Evolutionary conservation across 257 asterid genomes (phyloP), one percentile per base, ranked within the genome.

Genomic region (Capsicum pubescens): DNA sequence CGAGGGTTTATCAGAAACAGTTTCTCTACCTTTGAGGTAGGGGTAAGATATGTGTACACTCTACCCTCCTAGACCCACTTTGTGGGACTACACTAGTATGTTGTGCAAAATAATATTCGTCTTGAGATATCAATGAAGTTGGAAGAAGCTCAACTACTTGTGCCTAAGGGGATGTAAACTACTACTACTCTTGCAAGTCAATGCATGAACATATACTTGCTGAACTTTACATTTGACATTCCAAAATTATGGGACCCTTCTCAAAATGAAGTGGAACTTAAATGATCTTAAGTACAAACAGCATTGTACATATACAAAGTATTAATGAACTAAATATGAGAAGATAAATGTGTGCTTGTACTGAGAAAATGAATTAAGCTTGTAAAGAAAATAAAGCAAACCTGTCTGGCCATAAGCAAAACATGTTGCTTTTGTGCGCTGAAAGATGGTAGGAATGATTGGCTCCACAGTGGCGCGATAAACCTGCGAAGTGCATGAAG

Each of bases 331-430:
- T 16, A 70, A 16, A 44, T 44, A 35, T 42, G 79, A 42, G 57
- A 44, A 44, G 26, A 44, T 44, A 26, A 52, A 76, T 76, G 81
- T 15, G 21, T 52, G 44, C 81, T 76, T 52, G 3, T 76, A 76
- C 63, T 14, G 39, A 54, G 46, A 76, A 52, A 76, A 76, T 52
- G 7, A 76, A 26, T 76, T 17, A 26, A 54, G 14, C 81, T 13
- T 15, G 16, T 17, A 32, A 46, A 9, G 63, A 76, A 7, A 76
- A 76, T 76, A 76, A 21, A 15, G 46, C 88, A 68, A 83, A 97
- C 99, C 99, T 91, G 99, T 97, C 87, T 97, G 99, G 84, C 99
- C 99, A 90, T 97, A 97, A 72, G 99, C 99, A 87, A 97, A 97
- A 83, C 99, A 97, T 61, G 99, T 97, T 84, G 99, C 99, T 88